phyloP scores from a whole-genome alignment of 306 rosid genomes.

The Vigna angularis region DNA sequence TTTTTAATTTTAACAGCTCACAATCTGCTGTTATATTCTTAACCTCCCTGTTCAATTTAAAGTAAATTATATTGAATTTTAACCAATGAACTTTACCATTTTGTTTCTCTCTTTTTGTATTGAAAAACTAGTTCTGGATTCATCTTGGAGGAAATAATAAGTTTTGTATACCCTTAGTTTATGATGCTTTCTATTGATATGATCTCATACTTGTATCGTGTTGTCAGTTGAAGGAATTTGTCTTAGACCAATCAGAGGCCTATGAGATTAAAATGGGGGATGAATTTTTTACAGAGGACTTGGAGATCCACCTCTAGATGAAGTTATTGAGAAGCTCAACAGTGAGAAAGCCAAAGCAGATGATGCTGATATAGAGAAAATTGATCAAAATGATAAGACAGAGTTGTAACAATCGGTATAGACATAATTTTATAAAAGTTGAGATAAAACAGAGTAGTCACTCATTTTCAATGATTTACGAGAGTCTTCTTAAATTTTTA shows the following conservation, averaged over 20 bases:
- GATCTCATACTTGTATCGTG: slow-evolving; percentile 15
- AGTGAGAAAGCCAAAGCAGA: slow-evolving; percentile 54
- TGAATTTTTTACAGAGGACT: slow-evolving; percentile 70
- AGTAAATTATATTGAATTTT: no score
- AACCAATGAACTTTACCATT: no score
- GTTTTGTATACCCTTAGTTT: slow-evolving; percentile 5
- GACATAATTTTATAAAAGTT: slow-evolving; percentile 24
- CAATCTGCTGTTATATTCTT: slow-evolving; percentile 30
- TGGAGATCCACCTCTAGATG: slow-evolving; percentile 83
- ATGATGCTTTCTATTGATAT: slow-evolving; percentile 9
- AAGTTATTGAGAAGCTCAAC: slow-evolving; percentile 62
- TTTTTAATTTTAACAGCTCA: background rate
- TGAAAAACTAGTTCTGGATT: slow-evolving; percentile 13
- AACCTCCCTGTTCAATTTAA: background rate
- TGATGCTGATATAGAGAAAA: slow-evolving; percentile 42
- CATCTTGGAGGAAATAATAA: slow-evolving; percentile 6
- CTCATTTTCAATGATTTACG: background rate
- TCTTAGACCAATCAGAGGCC: slow-evolving; percentile 77
- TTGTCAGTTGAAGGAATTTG: slow-evolving; percentile 82
- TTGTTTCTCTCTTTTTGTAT: background rate
- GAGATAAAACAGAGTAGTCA: slow-evolving; percentile 21
- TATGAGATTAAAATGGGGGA: slow-evolving; percentile 89
- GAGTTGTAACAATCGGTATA: slow-evolving; percentile 57
- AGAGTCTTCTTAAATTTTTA: slow-evolving; percentile 12
- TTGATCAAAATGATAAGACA: slow-evolving; percentile 48